Evolutionary conservation across 179 eudicot genomes (phyloP).

Genomic region (Monotropa hypopitys): DNA sequence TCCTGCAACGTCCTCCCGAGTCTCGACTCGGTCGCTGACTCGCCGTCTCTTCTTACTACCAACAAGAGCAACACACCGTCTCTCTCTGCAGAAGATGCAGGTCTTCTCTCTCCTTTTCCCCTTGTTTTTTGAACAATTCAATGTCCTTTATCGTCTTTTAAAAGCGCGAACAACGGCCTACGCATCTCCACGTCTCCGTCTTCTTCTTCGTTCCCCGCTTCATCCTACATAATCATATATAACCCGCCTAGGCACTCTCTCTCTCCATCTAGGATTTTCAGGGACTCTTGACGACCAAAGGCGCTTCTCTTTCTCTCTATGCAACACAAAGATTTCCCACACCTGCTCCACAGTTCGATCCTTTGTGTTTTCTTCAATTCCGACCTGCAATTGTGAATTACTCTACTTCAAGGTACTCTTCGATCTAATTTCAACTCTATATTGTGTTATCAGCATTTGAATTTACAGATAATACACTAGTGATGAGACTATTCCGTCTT

Average conservation of each 20-base stretch:
- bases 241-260: no score
- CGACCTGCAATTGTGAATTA: neutral
- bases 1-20: constrained; percentile 13
- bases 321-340: constrained; percentile 5
- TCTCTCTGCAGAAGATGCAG: constrained; percentile 7
- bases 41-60: constrained; percentile 21
- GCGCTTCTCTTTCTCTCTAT: constrained; percentile 8
- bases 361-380: constrained; percentile 1
- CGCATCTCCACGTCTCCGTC: constrained; percentile 28
- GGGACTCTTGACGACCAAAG: neutral
- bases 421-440: constrained; percentile 9
- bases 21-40: constrained; percentile 14
- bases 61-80: neutral
- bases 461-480: neutral
- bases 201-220: constrained; percentile 21
- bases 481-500: no score
- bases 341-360: constrained; percentile 7
- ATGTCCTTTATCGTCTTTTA: constrained; percentile 21
- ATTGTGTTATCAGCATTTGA: neutral
- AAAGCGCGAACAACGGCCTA: constrained; percentile 21
- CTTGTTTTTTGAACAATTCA: constrained; percentile 12
- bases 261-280: constrained; percentile 33
- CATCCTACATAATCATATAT: constrained; percentile 13
- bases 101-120: constrained; percentile 9
- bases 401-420: constrained; percentile 19